Percentiles rank a stretch among this genome's conserved stretches.
Evolutionary conservation across 2,329 filamentous ascomycete genomes (phyloP).

Genomic region (Penicillium sp.): DNA sequence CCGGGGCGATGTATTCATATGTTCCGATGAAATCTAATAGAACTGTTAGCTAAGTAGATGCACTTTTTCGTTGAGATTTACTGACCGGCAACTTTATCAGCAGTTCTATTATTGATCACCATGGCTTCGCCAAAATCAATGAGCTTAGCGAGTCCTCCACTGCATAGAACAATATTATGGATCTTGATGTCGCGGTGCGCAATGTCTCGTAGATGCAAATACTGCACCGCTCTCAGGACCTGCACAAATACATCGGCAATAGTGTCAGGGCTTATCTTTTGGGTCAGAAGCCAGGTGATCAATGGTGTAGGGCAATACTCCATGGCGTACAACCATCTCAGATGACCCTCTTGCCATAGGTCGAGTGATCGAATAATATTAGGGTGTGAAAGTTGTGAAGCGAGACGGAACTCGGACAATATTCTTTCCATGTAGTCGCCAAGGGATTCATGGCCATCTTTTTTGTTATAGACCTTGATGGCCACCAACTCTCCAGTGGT

Average conservation of each 20-base stretch:
- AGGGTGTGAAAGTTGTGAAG: neutral
- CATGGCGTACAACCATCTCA: neutral
- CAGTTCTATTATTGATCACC: neutral
- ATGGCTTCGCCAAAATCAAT: conserved; percentile 4
- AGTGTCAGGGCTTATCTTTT: neutral
- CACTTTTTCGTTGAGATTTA: too few species aligned
- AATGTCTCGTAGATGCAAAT: neutral
- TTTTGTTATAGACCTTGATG: neutral
- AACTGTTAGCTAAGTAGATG: too few species aligned
- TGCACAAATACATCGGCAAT: conserved; percentile 2
- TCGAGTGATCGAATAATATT: neutral
- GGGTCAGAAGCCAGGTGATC: neutral
- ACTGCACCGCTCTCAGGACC: neutral
- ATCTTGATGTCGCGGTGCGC: neutral
- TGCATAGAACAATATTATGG: neutral
- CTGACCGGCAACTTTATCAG: neutral
- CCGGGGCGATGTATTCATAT: neutral
- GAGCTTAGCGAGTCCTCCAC: neutral
- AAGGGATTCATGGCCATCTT: neutral
- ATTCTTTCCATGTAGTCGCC: neutral
- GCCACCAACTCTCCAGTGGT: neutral
- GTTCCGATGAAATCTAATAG: neutral
- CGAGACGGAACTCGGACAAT: neutral
- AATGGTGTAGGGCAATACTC: neutral
- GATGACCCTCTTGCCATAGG: neutral